Conservation (phyloP, 164 flowering plant species). For the Aristolochia fimbriata region DNA sequence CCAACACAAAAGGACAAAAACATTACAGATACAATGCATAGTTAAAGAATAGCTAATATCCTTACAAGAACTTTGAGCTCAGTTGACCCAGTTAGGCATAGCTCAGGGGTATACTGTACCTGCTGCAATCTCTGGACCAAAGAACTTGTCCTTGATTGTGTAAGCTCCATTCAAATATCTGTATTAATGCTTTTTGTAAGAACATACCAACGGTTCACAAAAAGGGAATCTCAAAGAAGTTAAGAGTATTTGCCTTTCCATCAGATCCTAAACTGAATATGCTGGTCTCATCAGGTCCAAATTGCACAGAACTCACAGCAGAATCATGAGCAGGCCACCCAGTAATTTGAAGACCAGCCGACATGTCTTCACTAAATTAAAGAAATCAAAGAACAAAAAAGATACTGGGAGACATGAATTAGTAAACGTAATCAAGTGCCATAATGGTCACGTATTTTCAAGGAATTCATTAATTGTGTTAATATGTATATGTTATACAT, state of each 20-base stretch:
- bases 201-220: background rate
- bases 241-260: slow-evolving; percentile 62
- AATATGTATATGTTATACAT: no score
- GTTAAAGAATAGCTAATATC: background rate
- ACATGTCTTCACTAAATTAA: slow-evolving; percentile 69
- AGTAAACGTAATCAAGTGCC: no score
- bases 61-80: background rate
- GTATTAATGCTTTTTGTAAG: slow-evolving; percentile 11
- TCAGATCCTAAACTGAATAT: slow-evolving; percentile 86
- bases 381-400: slow-evolving; percentile 12
- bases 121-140: slow-evolving; percentile 80
- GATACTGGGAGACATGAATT: no score
- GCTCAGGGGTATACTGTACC: no score
- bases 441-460: no score
- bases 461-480: no score
- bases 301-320: slow-evolving; percentile 75
- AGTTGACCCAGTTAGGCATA: background rate
- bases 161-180: slow-evolving; percentile 96
- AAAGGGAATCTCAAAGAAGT: background rate
- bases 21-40: background rate
- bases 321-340: slow-evolving; percentile 99
- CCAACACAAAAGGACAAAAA: background rate
- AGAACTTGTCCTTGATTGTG: slow-evolving; percentile 85
- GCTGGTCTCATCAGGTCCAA: slow-evolving; percentile 94
- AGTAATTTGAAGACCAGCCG: slow-evolving; percentile 90